Evolutionary conservation across 495 filamentous ascomycete genomes (phyloP), one percentile per base, ranked within the genome.

Genomic region (Penicillium riverlandense): DNA sequence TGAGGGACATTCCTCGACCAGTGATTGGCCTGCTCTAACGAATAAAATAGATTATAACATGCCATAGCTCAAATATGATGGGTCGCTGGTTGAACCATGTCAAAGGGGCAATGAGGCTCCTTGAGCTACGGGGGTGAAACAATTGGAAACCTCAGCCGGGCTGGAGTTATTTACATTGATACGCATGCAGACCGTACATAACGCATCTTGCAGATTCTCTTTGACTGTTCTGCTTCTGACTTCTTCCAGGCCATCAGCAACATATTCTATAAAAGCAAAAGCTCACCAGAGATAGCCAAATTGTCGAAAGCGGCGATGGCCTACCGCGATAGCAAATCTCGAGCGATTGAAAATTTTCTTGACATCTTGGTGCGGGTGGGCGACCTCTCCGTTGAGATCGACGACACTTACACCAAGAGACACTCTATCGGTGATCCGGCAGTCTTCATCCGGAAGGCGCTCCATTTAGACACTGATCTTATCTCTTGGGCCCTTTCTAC

Each of bases 121-220:
- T 56, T 6, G 53, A 56, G 33, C 28, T 52, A 28, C 42, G 53
- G 32, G 53, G 53, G 27, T 13, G n/a, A 40, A 41, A 16, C 49
- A 52, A 41, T 33, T 56, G 13, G 22, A 44, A 28, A 40, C 45
- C 0, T 29, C 13, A 0, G 8, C 22, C 5, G 53, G 49, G 1
- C 7, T 44, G 30, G 42, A 49, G 10, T 8, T 56, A 31, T 56
- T 56, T 35, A 47, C 38, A 10, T 32, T 39, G 11, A 32, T 56
- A 4, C 49, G 49, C 0, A 8, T 52, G 2, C 49, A 52, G 29
- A 40, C 9, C 39, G 53, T 56, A 15, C 11, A 31, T 41, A 12
- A 31, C 6, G 7, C 12, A 33, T 11, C 13, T 22, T 22, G 22
- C 4, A 22, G 4, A 22, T 22, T 22, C 22, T 22, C 4, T 22